A percentile compares a stretch with the other conserved stretches of the same genome.
These are phyloP conservation scores for Abrus pulchellus DNA, from an alignment of 306 rosid genomes.

Conservation along the genomic window DNA sequence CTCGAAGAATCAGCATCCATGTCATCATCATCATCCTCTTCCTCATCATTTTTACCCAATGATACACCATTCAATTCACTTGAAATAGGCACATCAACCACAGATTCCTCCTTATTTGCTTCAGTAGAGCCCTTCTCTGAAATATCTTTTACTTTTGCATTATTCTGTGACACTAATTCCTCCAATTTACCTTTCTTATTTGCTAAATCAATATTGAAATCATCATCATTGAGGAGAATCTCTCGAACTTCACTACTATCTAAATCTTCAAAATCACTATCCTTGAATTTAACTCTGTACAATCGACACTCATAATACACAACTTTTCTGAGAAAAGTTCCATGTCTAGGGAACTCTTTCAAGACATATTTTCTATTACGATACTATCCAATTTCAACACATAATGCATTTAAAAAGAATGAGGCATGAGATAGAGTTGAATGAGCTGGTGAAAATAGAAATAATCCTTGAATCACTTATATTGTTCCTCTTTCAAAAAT, in stretches of 20 bases:
- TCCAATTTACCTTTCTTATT: conserved; percentile 63
- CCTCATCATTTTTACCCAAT: conserved; percentile 45
- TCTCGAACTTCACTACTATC: too few relatives aligned
- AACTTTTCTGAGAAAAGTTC: conserved; percentile 78
- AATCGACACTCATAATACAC: conserved; percentile 67
- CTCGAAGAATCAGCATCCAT: conserved; percentile 56
- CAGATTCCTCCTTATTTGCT: conserved; percentile 36
- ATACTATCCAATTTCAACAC: too few relatives aligned
- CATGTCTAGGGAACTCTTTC: conserved; percentile 71
- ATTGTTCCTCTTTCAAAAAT: too few relatives aligned
- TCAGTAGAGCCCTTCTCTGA: conserved; percentile 39
- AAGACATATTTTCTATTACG: conserved; percentile 62
- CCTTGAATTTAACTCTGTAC: conserved; percentile 81
- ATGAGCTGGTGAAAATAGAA: not conserved
- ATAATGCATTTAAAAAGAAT: conserved; percentile 31
- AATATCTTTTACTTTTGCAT: not conserved
- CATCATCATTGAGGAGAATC: too few relatives aligned
- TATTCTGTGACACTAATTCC: conserved; percentile 46
- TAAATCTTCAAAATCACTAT: conserved; percentile 83
- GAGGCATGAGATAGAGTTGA: not conserved
- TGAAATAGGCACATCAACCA: conserved; percentile 47
- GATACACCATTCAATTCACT: conserved; percentile 47
- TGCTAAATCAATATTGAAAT: conserved; percentile 37
- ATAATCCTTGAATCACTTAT: too few relatives aligned
- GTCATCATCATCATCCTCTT: conserved; percentile 38